Conservation (phyloP, 345 rosid genomes). For the Eucalyptus coolabah region DNA sequence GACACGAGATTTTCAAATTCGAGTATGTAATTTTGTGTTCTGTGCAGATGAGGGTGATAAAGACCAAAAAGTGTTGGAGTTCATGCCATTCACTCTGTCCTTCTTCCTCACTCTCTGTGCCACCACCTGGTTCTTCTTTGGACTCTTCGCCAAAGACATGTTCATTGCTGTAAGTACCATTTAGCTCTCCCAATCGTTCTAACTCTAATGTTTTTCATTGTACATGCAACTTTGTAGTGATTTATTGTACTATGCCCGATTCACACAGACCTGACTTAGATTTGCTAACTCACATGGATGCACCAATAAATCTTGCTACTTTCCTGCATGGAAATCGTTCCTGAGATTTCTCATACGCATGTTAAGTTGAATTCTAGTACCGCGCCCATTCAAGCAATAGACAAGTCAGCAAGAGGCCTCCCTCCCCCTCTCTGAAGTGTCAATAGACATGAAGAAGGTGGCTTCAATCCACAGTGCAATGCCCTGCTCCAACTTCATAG, state of each 20-base stretch:
- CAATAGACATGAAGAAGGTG: neutral
- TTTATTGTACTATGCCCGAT: neutral
- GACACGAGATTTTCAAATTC: neutral
- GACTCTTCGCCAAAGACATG: slow-evolving; percentile 2
- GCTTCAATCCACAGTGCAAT: neutral
- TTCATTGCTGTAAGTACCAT: slow-evolving; percentile 11
- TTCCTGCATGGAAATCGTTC: neutral
- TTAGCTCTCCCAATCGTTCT: neutral
- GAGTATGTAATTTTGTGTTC: neutral
- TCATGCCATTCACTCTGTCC: slow-evolving; percentile 40
- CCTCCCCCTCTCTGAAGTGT: neutral
- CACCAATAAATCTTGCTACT: neutral
- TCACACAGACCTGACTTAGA: neutral
- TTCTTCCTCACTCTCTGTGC: slow-evolving; percentile 16
- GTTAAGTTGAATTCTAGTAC: neutral
- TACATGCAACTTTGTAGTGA: neutral
- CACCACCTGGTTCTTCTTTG: slow-evolving; percentile 13
- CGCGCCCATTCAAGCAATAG: neutral
- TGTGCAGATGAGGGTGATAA: slow-evolving; percentile 24
- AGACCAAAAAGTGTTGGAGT: slow-evolving; percentile 36
- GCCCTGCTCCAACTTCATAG: neutral
- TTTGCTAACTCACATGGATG: neutral
- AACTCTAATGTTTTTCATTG: neutral
- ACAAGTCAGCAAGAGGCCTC: neutral
- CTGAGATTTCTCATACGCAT: neutral